These are phyloP conservation scores for Rhamnella rubrinervis DNA, from an alignment of 331 rosid genomes.

Conservation along the genomic window DNA sequence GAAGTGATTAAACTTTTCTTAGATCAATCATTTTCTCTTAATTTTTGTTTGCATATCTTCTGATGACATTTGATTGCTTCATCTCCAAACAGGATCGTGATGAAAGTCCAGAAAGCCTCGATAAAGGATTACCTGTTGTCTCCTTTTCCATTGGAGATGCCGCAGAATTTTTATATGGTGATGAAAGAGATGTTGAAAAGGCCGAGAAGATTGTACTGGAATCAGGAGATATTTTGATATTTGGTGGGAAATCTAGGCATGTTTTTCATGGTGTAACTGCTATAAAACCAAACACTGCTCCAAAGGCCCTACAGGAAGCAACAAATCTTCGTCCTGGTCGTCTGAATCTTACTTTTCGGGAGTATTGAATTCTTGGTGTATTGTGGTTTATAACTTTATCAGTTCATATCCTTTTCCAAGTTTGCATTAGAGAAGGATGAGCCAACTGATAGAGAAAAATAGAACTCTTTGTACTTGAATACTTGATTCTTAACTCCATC, in stretches of 20 bases:
- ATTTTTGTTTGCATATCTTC: neutral
- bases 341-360: slow-evolving; percentile 75
- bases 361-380: slow-evolving; percentile 33
- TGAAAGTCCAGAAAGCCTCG: slow-evolving; percentile 56
- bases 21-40: neutral
- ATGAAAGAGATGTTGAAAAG: slow-evolving; percentile 39
- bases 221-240: slow-evolving; percentile 83
- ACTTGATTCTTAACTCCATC: neutral
- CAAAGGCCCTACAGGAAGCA: slow-evolving; percentile 35
- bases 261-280: slow-evolving; percentile 67
- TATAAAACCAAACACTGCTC: slow-evolving; percentile 50
- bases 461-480: neutral
- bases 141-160: slow-evolving; percentile 88
- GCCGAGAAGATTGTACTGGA: slow-evolving; percentile 43
- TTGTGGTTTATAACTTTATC: neutral
- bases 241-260: slow-evolving; percentile 69
- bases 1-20: neutral
- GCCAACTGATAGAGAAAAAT: neutral
- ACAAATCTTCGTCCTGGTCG: slow-evolving; percentile 63
- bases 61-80: slow-evolving; percentile 2
- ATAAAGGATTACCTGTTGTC: slow-evolving; percentile 54
- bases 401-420: neutral
- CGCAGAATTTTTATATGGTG: slow-evolving; percentile 61
- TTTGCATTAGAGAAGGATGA: slow-evolving; percentile 3
- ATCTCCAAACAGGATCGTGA: slow-evolving; percentile 57